Evolutionary conservation across 345 rosid species (phyloP).

Genomic region (Boechera retrofracta): DNA sequence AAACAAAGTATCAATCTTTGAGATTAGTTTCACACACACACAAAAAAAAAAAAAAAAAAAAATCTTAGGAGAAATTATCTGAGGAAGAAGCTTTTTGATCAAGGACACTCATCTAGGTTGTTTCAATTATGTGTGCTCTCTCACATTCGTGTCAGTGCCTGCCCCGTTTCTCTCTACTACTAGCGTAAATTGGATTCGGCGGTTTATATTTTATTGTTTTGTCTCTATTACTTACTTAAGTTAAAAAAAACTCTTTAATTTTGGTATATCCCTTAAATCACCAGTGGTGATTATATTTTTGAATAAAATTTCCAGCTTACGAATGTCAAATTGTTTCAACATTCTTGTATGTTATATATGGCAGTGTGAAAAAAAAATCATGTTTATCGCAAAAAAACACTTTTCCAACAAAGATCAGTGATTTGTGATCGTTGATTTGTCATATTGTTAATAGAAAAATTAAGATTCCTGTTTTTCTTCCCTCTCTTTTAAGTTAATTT

Average conservation of each 20-base stretch:
- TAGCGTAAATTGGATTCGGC: slow-evolving; percentile 7
- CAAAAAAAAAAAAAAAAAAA: background rate
- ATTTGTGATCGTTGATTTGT: background rate
- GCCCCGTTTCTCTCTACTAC: slow-evolving; percentile 16
- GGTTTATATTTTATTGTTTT: slow-evolving; percentile 5
- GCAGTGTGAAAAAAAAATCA: background rate
- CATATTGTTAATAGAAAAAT: no score
- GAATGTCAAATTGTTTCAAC: background rate
- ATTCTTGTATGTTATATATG: background rate
- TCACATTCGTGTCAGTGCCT: slow-evolving; percentile 11
- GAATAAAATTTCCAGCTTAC: background rate
- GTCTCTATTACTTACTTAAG: background rate
- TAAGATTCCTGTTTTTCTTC: background rate
- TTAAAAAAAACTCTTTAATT: background rate
- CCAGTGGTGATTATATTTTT: background rate
- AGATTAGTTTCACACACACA: background rate
- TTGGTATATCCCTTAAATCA: slow-evolving; percentile 1
- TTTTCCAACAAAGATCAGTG: background rate
- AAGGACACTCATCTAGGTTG: background rate
- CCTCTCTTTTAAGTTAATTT: background rate
- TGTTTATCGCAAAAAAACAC: background rate
- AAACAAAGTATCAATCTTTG: slow-evolving; percentile 1
- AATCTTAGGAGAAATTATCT: background rate
- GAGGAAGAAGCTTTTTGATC: background rate
- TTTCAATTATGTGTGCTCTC: background rate